These are phyloP conservation scores for Uronychia binucleata DNA, from an alignment of 73 alveolate species.

Conservation along the genomic window DNA sequence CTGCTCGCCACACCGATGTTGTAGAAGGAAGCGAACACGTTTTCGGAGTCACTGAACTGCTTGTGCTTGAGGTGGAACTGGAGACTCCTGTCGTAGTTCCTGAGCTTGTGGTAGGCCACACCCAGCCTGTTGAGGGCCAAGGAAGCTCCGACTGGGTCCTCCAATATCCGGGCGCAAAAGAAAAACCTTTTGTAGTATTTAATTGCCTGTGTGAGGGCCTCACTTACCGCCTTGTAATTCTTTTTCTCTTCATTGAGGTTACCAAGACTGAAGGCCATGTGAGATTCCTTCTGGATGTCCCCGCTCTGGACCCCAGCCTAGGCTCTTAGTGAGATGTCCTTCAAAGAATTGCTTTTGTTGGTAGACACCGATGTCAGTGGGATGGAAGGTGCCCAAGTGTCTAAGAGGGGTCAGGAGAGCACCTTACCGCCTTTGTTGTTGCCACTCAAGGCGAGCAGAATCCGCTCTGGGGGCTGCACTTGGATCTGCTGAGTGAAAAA, in stretches of 20 bases:
- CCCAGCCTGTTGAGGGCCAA: slow-evolving; percentile 97
- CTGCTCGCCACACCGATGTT: slow-evolving; percentile 93
- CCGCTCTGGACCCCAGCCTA: slow-evolving; percentile 98
- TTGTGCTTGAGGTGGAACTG: slow-evolving; percentile 92
- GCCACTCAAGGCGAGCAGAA: slow-evolving; percentile 7
- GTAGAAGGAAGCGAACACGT: slow-evolving; percentile 95
- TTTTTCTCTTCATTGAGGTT: slow-evolving; percentile 94
- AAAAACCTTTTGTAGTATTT: slow-evolving; percentile 96
- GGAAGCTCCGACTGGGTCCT: slow-evolving; percentile 98
- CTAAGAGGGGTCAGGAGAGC: background rate
- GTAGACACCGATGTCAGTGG: background rate
- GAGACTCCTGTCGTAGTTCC: slow-evolving; percentile 85
- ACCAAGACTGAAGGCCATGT: slow-evolving; percentile 97
- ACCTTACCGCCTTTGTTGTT: background rate
- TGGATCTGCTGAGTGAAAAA: slow-evolving; percentile 95
- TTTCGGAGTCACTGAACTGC: slow-evolving; percentile 92
- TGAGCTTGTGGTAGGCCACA: slow-evolving; percentile 89
- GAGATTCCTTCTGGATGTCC: slow-evolving; percentile 97
- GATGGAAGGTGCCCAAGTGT: background rate
- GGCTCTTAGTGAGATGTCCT: slow-evolving; percentile 96
- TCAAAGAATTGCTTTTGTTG: slow-evolving; percentile 66
- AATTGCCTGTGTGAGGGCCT: slow-evolving; percentile 51
- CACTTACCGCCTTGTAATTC: slow-evolving; percentile 63
- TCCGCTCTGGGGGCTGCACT: slow-evolving; percentile 98
- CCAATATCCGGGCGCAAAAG: slow-evolving; percentile 96